These are phyloP conservation scores for Fagopyrum tataricum DNA, from an alignment of 148 eudicot species.

Conservation along the genomic window DNA sequence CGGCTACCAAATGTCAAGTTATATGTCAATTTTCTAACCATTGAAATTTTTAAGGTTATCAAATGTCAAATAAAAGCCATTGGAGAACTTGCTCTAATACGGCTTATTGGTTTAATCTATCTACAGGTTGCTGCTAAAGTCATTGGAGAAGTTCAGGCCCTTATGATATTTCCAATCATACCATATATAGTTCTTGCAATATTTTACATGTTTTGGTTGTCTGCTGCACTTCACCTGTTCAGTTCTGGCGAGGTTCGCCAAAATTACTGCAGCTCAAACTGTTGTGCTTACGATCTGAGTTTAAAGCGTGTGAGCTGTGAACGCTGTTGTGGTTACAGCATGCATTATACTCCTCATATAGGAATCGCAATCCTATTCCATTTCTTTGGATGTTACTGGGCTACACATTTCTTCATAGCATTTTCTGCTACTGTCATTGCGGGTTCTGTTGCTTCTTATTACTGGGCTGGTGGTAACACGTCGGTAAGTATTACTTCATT, in stretches of 20 bases:
- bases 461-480: slow-evolving; percentile 85
- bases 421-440: slow-evolving; percentile 90
- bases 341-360: slow-evolving; percentile 72
- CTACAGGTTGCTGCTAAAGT: slow-evolving; percentile 94
- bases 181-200: slow-evolving; percentile 73
- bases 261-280: slow-evolving; percentile 66
- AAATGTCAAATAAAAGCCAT: no score
- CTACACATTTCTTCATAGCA: slow-evolving; percentile 73
- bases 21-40: no score
- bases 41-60: no score
- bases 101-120: neutral
- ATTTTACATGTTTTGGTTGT: slow-evolving; percentile 86
- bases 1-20: no score
- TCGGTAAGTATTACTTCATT: slow-evolving; percentile 35
- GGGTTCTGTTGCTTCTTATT: slow-evolving; percentile 97
- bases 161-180: slow-evolving; percentile 81
- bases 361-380: slow-evolving; percentile 81
- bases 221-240: slow-evolving; percentile 77
- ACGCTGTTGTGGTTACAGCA: slow-evolving; percentile 81
- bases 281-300: slow-evolving; percentile 86
- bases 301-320: slow-evolving; percentile 72
- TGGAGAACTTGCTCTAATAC: neutral
- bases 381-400: slow-evolving; percentile 86
- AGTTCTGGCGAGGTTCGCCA: slow-evolving; percentile 82
- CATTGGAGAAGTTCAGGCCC: slow-evolving; percentile 91